Conservation (phyloP, 495 filamentous ascomycete species). For the Trichoderma asperelloides region DNA sequence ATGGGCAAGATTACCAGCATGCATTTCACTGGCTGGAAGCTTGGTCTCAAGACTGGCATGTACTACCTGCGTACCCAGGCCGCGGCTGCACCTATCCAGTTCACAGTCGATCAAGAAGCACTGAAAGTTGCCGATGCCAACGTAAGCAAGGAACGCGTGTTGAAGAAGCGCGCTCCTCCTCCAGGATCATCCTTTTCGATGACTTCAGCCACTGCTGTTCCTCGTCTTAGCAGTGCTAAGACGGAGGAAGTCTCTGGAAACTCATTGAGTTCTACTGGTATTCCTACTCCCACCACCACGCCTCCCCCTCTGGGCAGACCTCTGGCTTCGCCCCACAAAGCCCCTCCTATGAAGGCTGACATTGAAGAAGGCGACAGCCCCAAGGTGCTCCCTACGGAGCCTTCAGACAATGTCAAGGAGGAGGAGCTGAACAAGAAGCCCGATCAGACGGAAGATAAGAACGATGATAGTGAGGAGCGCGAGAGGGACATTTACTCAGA, state of each 20-base stretch:
- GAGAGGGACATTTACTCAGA: slow-evolving; percentile 91
- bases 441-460: slow-evolving; percentile 43
- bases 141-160: slow-evolving; percentile 51
- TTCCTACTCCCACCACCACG: slow-evolving; percentile 52
- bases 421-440: slow-evolving; percentile 52
- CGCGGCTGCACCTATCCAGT: slow-evolving; percentile 92
- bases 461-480: slow-evolving; percentile 55
- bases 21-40: slow-evolving; percentile 99
- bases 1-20: slow-evolving; percentile 99
- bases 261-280: slow-evolving; percentile 37
- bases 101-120: slow-evolving; percentile 96
- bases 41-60: slow-evolving; percentile 98
- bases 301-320: slow-evolving; percentile 44
- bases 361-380: slow-evolving; percentile 64
- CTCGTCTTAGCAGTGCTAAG: slow-evolving; percentile 28
- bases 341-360: slow-evolving; percentile 57
- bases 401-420: slow-evolving; percentile 42
- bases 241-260: slow-evolving; percentile 31
- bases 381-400: slow-evolving; percentile 62
- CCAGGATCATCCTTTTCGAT: slow-evolving; percentile 40
- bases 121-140: slow-evolving; percentile 84
- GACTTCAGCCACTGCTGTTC: slow-evolving; percentile 31
- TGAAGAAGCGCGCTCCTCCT: slow-evolving; percentile 59
- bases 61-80: slow-evolving; percentile 99
- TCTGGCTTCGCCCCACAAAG: slow-evolving; percentile 37